Percentiles rank a stretch among this genome's conserved stretches.
These are phyloP conservation scores for Amphirosellinia nigrospora DNA, from an alignment of 495 filamentous ascomycete genomes.

Conservation along the genomic window DNA sequence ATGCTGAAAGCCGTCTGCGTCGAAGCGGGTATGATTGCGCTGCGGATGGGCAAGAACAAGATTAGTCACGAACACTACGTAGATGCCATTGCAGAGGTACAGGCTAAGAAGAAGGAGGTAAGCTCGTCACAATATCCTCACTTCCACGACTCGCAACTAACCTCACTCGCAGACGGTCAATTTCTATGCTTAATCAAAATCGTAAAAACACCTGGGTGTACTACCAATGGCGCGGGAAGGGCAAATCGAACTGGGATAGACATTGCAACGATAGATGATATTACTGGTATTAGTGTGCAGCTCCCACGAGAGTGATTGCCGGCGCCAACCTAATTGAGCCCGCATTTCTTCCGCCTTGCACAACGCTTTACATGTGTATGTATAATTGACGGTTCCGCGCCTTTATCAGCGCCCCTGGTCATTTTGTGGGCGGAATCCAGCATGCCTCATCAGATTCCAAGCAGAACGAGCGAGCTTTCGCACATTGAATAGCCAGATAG, in stretches of 20 bases:
- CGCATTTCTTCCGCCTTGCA: not conserved
- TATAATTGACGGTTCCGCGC: not conserved
- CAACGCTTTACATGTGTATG: not conserved
- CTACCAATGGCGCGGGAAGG: slow-evolving; percentile 4
- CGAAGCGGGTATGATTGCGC: slow-evolving; percentile 98
- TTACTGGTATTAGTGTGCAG: slow-evolving; percentile 16
- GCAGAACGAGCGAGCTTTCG: not conserved
- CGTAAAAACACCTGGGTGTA: slow-evolving; percentile 20
- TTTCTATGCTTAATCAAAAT: slow-evolving; percentile 65
- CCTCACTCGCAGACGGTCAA: slow-evolving; percentile 57
- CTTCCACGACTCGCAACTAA: slow-evolving; percentile 35
- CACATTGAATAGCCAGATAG: not conserved
- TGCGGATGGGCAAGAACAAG: slow-evolving; percentile 90
- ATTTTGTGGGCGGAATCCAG: not conserved
- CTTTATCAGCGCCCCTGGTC: not conserved
- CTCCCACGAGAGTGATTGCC: not conserved
- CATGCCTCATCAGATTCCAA: not conserved
- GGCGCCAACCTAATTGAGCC: slow-evolving; percentile 7
- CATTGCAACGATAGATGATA: slow-evolving; percentile 17
- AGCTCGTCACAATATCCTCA: slow-evolving; percentile 38
- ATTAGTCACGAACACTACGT: slow-evolving; percentile 99
- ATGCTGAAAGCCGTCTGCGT: slow-evolving; percentile 99
- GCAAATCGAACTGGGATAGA: slow-evolving; percentile 28
- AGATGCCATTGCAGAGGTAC: slow-evolving; percentile 96
- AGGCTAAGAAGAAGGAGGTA: slow-evolving; percentile 95